phyloP scores from a whole-genome alignment of 1,139 yeast species.

The Protomyces pachydermus region DNA sequence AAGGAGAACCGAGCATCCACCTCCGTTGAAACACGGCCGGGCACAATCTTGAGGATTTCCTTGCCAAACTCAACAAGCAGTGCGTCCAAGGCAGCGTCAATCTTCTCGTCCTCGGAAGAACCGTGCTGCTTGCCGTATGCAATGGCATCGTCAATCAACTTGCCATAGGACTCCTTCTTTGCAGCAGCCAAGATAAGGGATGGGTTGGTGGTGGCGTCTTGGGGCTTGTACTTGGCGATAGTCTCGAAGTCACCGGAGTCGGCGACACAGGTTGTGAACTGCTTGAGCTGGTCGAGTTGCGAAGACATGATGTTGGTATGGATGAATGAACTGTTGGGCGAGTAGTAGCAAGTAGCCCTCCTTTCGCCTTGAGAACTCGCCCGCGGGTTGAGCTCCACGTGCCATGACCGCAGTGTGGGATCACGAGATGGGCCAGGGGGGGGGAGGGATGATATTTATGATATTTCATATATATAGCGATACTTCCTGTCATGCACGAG shows the following conservation, averaged over 20 bases:
- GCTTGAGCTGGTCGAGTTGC: conserved; percentile 87
- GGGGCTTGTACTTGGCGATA: conserved; percentile 95
- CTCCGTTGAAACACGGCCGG: conserved; percentile 99
- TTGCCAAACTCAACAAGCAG: conserved; percentile 93
- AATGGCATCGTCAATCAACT: conserved; percentile 84
- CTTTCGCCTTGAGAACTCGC: not conserved
- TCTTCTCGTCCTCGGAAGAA: conserved; percentile 46
- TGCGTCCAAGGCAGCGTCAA: conserved; percentile 80
- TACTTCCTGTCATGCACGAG: too few relatives aligned
- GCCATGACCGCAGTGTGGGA: not conserved
- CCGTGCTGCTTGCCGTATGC: conserved; percentile 63
- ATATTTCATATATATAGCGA: too few relatives aligned
- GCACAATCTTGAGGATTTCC: conserved; percentile 88
- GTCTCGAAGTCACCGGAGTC: conserved; percentile 96
- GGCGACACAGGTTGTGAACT: conserved; percentile 90
- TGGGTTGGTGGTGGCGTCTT: conserved; percentile 99
- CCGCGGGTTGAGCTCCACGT: not conserved
- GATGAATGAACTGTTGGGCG: not conserved
- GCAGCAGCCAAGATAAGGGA: conserved; percentile 95
- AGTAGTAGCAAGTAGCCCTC: not conserved
- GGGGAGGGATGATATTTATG: too few relatives aligned
- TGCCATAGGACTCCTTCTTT: conserved; percentile 81
- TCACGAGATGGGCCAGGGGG: not conserved
- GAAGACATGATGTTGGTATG: conserved; percentile 43
- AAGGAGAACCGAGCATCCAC: conserved; percentile 97